Evolutionary conservation across 2,329 filamentous ascomycete genomes (phyloP).

Genomic region (Ophiostoma sp.): DNA sequence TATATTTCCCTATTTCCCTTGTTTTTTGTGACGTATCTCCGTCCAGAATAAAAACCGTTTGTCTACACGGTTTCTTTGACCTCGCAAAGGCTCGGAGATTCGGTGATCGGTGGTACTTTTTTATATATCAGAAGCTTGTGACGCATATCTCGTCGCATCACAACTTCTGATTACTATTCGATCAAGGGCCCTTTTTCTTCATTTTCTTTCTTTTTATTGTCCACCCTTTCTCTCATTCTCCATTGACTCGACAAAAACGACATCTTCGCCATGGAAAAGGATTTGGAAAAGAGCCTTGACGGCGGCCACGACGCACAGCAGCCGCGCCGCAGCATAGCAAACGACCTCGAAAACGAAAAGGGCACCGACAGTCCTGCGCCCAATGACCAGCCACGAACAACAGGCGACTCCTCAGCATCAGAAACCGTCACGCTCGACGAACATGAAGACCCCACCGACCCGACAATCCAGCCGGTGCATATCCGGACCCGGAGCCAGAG

Average conservation of each 20-base stretch:
- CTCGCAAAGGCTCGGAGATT: background rate
- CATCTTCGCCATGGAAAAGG: background rate
- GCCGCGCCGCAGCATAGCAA: background rate
- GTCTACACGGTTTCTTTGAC: background rate
- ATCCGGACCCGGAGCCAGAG: conserved; percentile 8
- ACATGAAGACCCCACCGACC: background rate
- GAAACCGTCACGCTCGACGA: conserved; percentile 14
- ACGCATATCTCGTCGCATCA: background rate
- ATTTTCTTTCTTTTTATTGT: background rate
- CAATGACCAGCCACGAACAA: background rate
- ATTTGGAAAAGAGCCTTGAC: background rate
- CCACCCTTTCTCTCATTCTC: background rate
- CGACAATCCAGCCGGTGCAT: background rate
- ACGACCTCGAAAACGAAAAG: conserved; percentile 1
- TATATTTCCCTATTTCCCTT: background rate
- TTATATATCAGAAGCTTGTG: background rate
- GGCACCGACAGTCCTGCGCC: background rate
- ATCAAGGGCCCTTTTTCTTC: background rate
- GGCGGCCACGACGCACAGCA: conserved; percentile 7
- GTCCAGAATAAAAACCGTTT: background rate
- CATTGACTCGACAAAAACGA: background rate
- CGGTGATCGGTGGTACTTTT: background rate
- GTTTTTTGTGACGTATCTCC: conserved; percentile 4
- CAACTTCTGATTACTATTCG: background rate
- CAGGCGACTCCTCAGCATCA: background rate